Percentiles rank a stretch among this genome's conserved stretches.
Evolutionary conservation across 306 rosid species (phyloP).

Genomic region (Malus orientalis): DNA sequence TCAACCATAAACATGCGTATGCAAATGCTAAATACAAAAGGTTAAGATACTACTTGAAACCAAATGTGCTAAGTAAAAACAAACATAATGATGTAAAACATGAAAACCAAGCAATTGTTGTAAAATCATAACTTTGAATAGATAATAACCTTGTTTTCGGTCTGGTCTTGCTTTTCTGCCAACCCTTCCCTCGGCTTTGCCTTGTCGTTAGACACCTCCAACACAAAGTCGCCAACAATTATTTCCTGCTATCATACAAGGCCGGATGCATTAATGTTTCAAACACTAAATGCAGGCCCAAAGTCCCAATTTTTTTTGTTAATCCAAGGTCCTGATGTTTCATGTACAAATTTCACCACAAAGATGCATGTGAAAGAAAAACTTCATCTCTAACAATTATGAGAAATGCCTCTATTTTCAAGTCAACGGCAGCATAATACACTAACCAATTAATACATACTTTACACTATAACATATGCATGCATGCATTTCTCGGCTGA

Average conservation of each 20-base stretch:
- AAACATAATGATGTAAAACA: background rate
- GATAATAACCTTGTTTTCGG: slow-evolving; percentile 78
- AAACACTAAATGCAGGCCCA: background rate
- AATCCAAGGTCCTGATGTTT: too few species aligned
- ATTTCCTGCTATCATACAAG: background rate
- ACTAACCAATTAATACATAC: too few species aligned
- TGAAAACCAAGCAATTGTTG: background rate
- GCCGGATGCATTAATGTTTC: background rate
- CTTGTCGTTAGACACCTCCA: slow-evolving; percentile 23
- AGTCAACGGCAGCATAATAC: too few species aligned
- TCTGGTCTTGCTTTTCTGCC: slow-evolving; percentile 1
- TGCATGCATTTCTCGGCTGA: too few species aligned
- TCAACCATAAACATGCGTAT: too few species aligned
- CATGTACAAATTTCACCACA: too few species aligned
- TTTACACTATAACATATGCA: too few species aligned
- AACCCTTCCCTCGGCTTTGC: too few species aligned
- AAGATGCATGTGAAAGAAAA: too few species aligned
- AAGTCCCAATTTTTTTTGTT: too few species aligned
- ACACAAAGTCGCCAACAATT: slow-evolving; percentile 5
- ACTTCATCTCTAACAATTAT: background rate
- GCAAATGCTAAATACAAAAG: background rate
- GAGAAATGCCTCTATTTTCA: background rate
- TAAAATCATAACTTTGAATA: too few species aligned
- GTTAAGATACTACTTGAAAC: background rate
- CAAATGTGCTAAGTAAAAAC: background rate